phyloP scores from a whole-genome alignment of 495 filamentous ascomycete genomes.

The Neurospora cerealis region DNA sequence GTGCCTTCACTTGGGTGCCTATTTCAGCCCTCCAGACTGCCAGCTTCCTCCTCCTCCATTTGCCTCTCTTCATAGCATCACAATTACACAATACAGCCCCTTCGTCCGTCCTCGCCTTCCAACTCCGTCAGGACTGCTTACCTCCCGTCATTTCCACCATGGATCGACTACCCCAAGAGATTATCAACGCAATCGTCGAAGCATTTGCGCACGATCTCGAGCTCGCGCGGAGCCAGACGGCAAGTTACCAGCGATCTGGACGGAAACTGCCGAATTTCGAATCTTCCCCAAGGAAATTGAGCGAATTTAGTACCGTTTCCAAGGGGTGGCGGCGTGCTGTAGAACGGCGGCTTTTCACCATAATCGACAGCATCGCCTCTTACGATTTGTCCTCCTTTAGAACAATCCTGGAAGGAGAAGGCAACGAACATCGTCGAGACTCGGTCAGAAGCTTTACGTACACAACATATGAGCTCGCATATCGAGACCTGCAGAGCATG shows the following conservation, averaged over 20 bases:
- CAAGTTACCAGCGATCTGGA: too few relatives aligned
- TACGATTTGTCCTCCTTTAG: background rate
- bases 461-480: background rate
- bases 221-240: rapidly evolving
- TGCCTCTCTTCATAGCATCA: background rate
- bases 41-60: background rate
- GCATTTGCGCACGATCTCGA: background rate
- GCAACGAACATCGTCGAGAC: background rate
- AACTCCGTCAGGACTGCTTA: too few relatives aligned
- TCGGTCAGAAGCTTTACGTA: background rate
- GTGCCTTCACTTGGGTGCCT: background rate
- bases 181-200: background rate
- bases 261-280: too few relatives aligned
- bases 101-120: background rate
- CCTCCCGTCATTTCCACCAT: background rate
- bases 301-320: background rate
- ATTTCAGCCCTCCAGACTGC: background rate
- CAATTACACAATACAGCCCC: background rate
- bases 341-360: background rate
- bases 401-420: background rate
- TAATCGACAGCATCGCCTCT: background rate
- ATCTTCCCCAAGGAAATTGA: background rate
- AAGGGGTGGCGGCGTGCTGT: background rate
- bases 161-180: background rate
- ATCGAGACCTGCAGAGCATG: background rate